These are phyloP conservation scores for Pestalotiopsis sp. DNA, from an alignment of 2,329 filamentous ascomycete species.

Conservation along the genomic window DNA sequence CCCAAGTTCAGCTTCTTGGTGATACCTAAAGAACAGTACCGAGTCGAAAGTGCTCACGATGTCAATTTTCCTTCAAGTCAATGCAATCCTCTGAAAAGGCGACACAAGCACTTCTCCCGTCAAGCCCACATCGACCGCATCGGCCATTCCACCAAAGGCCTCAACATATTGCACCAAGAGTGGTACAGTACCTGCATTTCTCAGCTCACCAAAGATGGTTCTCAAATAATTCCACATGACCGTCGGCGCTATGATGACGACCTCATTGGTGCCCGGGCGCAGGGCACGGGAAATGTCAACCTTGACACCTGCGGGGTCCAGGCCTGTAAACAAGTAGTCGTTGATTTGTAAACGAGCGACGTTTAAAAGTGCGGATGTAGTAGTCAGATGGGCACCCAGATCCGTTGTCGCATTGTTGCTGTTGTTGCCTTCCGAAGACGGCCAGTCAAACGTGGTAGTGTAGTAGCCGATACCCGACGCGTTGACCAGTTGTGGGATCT, in stretches of 20 bases:
- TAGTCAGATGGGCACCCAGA: neutral
- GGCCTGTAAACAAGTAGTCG: neutral
- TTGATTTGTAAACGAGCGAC: neutral
- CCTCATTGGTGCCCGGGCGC: neutral
- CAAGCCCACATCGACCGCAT: neutral
- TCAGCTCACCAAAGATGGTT: neutral
- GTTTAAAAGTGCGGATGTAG: neutral
- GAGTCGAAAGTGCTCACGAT: no score
- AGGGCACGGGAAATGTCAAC: neutral
- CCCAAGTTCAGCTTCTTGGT: no score
- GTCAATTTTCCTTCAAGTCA: no score
- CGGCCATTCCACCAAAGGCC: neutral
- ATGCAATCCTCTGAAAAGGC: neutral
- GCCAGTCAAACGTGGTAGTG: neutral
- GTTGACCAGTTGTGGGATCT: neutral
- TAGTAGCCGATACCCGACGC: neutral
- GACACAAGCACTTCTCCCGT: neutral
- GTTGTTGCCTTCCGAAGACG: neutral
- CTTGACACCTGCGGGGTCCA: neutral
- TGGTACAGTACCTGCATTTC: neutral
- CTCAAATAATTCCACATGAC: neutral
- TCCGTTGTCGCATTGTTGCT: neutral
- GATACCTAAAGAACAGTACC: no score
- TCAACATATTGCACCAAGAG: neutral
- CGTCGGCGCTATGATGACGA: neutral